These are phyloP conservation scores for Fomitiporia mediterranea DNA, from an alignment of 1,284 basidiomycete species.

Conservation along the genomic window DNA sequence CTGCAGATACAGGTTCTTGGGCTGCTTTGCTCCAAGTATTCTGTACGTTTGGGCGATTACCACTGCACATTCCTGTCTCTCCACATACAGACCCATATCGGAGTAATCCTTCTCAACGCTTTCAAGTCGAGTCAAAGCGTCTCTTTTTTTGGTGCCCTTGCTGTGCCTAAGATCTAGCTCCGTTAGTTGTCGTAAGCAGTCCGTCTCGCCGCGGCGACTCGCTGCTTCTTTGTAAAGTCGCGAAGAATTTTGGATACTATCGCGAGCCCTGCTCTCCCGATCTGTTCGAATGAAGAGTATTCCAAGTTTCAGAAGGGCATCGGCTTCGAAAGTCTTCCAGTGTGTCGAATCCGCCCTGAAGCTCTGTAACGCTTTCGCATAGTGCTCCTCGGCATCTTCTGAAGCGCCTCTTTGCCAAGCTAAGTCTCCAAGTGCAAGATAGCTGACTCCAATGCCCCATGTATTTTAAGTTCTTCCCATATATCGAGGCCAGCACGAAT, in stretches of 20 bases:
- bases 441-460: slow-evolving; percentile 5
- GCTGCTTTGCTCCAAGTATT: neutral
- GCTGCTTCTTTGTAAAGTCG: neutral
- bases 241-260: neutral
- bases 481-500: neutral
- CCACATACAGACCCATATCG: neutral
- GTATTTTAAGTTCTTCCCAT: slow-evolving; percentile 1
- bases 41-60: neutral
- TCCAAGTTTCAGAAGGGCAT: slow-evolving; percentile 5
- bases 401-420: neutral
- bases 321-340: slow-evolving; percentile 5
- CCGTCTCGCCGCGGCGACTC: neutral
- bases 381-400: neutral
- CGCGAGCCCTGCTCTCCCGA: neutral
- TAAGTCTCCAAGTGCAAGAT: slow-evolving; percentile 2
- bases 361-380: neutral
- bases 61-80: neutral
- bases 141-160: neutral
- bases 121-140: neutral
- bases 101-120: neutral
- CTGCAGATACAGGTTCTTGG: neutral
- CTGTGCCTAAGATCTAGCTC: neutral
- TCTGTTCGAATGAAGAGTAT: neutral
- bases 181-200: neutral
- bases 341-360: neutral